These are phyloP conservation scores for Paramecium biaurelia DNA, from an alignment of 73 alveolate species.

Conservation along the genomic window DNA sequence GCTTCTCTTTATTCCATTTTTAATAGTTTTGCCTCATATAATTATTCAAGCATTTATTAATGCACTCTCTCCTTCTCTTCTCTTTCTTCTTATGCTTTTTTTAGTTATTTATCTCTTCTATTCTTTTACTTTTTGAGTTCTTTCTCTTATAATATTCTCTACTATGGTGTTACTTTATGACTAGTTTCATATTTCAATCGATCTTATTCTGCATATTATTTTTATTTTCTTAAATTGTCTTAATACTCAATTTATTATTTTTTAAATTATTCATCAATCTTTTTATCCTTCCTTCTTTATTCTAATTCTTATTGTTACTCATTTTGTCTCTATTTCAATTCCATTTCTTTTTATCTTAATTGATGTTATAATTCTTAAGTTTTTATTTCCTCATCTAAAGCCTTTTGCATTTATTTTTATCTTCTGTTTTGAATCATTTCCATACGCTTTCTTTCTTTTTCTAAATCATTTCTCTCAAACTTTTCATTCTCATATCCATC, in stretches of 20 bases:
- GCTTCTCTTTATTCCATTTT: conserved; percentile 7
- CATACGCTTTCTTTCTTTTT: background rate
- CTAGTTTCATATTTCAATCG: background rate
- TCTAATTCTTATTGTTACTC: background rate
- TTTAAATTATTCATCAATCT: background rate
- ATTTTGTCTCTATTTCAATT: background rate
- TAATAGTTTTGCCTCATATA: conserved; percentile 24
- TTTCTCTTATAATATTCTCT: background rate
- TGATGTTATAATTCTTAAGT: background rate
- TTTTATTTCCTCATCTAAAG: conserved; percentile 41
- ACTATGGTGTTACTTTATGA: background rate
- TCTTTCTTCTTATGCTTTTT: background rate
- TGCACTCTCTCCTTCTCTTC: background rate
- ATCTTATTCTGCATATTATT: background rate
- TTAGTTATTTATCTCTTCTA: background rate
- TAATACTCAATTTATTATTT: background rate
- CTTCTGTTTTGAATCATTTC: background rate
- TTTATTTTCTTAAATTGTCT: background rate
- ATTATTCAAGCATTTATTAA: background rate
- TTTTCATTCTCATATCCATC: background rate
- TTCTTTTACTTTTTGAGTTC: background rate
- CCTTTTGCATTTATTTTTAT: conserved; percentile 36
- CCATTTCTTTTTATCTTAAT: conserved; percentile 28
- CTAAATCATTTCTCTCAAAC: background rate
- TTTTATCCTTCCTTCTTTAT: conserved; percentile 48